Conservation (phyloP, 2,329 filamentous ascomycete genomes). For the Diaporthe citrichinensis region DNA sequence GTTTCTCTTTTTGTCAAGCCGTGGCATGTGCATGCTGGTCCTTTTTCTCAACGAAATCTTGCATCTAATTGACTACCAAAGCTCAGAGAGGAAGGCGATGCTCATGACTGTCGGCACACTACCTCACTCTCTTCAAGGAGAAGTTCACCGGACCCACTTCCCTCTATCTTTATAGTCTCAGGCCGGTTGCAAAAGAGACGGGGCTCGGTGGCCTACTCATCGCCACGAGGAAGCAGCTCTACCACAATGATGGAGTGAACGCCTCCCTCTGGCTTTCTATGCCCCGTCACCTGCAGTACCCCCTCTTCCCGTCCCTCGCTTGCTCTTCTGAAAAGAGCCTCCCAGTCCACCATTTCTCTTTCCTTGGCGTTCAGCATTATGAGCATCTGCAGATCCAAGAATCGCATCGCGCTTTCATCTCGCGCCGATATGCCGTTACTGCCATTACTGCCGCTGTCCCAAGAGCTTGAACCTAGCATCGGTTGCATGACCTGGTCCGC, state of each 20-base stretch:
- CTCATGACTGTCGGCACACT: not conserved
- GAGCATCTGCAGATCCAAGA: constrained; percentile 11
- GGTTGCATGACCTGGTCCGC: constrained; percentile 15
- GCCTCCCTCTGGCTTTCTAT: not conserved
- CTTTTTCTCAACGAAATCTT: too few species aligned
- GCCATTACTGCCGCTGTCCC: not conserved
- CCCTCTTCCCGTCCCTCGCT: constrained; percentile 12
- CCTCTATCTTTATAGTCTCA: not conserved
- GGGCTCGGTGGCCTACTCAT: not conserved
- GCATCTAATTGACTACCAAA: not conserved
- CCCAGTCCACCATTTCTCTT: constrained; percentile 15
- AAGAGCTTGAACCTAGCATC: not conserved
- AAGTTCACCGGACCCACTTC: not conserved
- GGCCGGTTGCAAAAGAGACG: not conserved
- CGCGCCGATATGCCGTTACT: not conserved
- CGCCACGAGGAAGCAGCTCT: not conserved
- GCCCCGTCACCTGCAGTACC: not conserved
- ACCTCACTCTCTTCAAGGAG: not conserved
- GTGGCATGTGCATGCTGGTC: too few species aligned
- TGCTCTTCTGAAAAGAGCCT: not conserved
- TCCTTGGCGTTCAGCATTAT: constrained; percentile 18
- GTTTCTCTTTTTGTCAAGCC: not conserved
- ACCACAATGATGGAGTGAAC: constrained; percentile 14
- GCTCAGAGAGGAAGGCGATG: not conserved
- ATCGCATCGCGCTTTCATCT: constrained; percentile 6